Percentiles rank a stretch among this genome's conserved stretches.
Conservation (phyloP, 2,329 filamentous ascomycete genomes). For the Waltergamsia citrina region DNA sequence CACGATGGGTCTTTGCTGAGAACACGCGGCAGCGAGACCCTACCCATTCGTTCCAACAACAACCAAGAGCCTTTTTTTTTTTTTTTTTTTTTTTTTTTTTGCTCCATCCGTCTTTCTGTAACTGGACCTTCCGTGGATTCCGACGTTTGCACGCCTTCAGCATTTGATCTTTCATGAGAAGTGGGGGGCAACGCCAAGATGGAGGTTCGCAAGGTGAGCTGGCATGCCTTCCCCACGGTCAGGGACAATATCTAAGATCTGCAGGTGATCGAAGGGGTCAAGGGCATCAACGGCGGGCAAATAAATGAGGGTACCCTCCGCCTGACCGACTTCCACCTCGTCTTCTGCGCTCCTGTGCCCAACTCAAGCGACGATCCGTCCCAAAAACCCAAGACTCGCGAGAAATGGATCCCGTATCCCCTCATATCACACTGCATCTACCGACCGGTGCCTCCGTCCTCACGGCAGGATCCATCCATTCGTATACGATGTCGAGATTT, state of each 20-base stretch:
- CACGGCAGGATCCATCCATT: constrained; percentile 69
- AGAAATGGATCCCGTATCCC: constrained; percentile 91
- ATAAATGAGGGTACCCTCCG: constrained; percentile 47
- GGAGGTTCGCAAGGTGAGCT: constrained; percentile 30
- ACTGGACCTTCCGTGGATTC: too few relatives aligned
- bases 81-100: too few relatives aligned
- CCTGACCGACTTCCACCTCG: constrained; percentile 53
- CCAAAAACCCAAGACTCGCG: constrained; percentile 29
- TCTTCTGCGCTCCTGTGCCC: constrained; percentile 36
- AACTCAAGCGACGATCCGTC: constrained; percentile 12
- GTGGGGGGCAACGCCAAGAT: constrained; percentile 13
- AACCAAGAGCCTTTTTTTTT: too few relatives aligned
- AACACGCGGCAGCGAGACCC: too few relatives aligned
- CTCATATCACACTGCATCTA: constrained; percentile 78
- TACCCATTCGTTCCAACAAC: too few relatives aligned
- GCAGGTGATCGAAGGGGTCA: constrained; percentile 46
- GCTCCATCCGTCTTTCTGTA: too few relatives aligned
- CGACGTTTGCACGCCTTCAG: too few relatives aligned
- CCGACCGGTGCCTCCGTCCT: constrained; percentile 60
- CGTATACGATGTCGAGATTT: constrained; percentile 89
- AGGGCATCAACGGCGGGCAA: constrained; percentile 50
- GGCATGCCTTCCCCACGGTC: background rate
- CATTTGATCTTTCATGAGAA: background rate
- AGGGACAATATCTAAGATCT: too few relatives aligned
- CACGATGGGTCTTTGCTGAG: too few relatives aligned